phyloP scores from a whole-genome alignment of 2,329 filamentous ascomycete genomes.

The Microdochium nivale region DNA sequence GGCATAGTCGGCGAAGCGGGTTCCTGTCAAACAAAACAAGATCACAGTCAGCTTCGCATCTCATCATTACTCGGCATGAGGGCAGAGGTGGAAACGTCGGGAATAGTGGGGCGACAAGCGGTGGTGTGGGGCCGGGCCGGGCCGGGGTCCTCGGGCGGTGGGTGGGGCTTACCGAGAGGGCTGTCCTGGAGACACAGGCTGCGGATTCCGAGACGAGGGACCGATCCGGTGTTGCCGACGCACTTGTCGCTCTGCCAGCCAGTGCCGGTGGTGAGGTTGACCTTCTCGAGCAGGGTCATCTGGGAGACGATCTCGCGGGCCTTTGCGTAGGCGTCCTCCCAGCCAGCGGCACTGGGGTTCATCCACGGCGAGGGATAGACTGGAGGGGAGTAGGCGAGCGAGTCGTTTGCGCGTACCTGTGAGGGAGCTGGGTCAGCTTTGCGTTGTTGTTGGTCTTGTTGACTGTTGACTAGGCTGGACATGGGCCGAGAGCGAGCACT shows the following conservation, averaged over 20 bases:
- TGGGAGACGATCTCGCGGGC: slow-evolving; percentile 75
- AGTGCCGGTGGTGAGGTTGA: slow-evolving; percentile 87
- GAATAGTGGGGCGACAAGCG: not conserved
- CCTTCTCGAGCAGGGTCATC: slow-evolving; percentile 79
- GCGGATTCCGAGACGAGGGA: slow-evolving; percentile 62
- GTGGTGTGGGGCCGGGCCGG: not conserved
- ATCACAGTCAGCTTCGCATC: not conserved
- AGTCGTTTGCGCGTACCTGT: not conserved
- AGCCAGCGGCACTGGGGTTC: slow-evolving; percentile 60
- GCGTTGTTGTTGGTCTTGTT: not conserved
- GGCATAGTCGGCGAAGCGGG: slow-evolving; percentile 64
- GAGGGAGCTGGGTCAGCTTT: not conserved
- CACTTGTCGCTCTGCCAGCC: slow-evolving; percentile 68
- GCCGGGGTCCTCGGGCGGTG: not conserved
- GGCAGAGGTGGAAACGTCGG: not conserved
- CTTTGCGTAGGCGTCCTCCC: slow-evolving; percentile 67
- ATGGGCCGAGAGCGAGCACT: not conserved
- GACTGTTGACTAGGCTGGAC: not conserved
- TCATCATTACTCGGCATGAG: not conserved
- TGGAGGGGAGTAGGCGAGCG: slow-evolving; percentile 35
- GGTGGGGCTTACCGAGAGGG: slow-evolving; percentile 57
- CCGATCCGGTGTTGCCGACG: slow-evolving; percentile 66
- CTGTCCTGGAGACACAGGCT: slow-evolving; percentile 82
- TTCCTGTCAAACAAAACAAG: not conserved
- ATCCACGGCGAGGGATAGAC: slow-evolving; percentile 86